Evolutionary conservation across 106 monocot genomes (phyloP).

Genomic region (Dendrobium officinale): DNA sequence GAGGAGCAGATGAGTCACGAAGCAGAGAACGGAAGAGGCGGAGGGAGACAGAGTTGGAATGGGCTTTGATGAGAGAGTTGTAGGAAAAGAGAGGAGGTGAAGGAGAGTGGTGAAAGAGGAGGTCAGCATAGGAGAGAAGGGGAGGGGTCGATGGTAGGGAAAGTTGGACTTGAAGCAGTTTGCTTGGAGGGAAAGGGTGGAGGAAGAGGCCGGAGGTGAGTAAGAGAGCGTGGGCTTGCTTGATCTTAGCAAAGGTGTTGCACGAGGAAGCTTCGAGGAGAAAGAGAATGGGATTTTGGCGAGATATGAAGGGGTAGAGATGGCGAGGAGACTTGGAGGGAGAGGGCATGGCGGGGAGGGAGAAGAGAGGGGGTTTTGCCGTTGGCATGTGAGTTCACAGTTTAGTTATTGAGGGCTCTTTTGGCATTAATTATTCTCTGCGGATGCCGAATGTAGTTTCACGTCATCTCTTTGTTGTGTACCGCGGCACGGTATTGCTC

Average conservation of each 20-base stretch:
- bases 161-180: conserved; percentile 30
- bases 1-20: background rate
- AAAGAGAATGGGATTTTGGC: conserved; percentile 35
- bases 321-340: background rate
- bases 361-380: background rate
- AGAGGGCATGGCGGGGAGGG: background rate
- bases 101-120: conserved; percentile 23
- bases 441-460: too few relatives aligned
- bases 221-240: conserved; percentile 30
- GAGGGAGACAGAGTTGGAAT: conserved; percentile 13
- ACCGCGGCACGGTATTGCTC: too few relatives aligned
- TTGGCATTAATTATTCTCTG: too few relatives aligned
- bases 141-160: conserved; percentile 16
- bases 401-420: too few relatives aligned
- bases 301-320: conserved; percentile 6
- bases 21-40: conserved; percentile 37
- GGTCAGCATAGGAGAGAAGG: conserved; percentile 26
- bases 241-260: conserved; percentile 13
- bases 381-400: too few relatives aligned
- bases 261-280: conserved; percentile 14
- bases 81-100: conserved; percentile 35
- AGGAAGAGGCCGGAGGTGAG: conserved; percentile 26
- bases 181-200: conserved; percentile 39
- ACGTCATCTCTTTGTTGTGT: too few relatives aligned
- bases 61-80: conserved; percentile 42